A percentile compares a stretch with the other conserved stretches of the same genome.
Conservation (phyloP, 148 eudicot species). For the Rhododendron ferrugineum region DNA sequence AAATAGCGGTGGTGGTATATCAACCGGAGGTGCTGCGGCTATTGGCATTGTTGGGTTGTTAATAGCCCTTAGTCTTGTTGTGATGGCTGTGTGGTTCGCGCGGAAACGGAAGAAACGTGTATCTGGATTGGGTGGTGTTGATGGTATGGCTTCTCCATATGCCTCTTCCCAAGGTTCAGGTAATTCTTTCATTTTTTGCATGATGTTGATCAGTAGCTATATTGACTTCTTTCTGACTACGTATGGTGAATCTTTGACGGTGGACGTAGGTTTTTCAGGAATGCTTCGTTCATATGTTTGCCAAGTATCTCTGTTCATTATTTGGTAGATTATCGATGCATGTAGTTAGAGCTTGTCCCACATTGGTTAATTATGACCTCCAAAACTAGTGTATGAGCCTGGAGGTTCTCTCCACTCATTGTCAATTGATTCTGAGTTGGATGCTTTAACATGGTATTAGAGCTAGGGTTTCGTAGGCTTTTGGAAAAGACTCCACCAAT, state of each 20-base stretch:
- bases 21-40: conserved; percentile 23
- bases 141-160: conserved; percentile 52
- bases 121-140: conserved; percentile 29
- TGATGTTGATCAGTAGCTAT: background rate
- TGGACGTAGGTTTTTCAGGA: background rate
- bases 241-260: conserved; percentile 12
- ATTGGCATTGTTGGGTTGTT: conserved; percentile 34
- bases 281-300: background rate
- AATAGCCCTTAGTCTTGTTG: conserved; percentile 32
- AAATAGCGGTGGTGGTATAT: conserved; percentile 15
- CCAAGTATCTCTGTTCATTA: background rate
- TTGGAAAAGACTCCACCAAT: background rate
- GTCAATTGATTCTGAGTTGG: background rate
- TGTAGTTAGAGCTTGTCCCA: background rate
- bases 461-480: background rate
- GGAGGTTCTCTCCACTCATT: background rate
- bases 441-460: background rate
- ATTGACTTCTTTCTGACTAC: conserved; percentile 2
- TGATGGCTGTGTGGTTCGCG: conserved; percentile 43
- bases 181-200: conserved; percentile 15
- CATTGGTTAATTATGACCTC: background rate
- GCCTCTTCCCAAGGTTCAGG: conserved; percentile 72
- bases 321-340: background rate
- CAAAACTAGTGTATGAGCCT: background rate
- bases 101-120: conserved; percentile 54